These are phyloP conservation scores for Berberis thunbergii DNA, from an alignment of 164 flowering plant species.

Conservation along the genomic window DNA sequence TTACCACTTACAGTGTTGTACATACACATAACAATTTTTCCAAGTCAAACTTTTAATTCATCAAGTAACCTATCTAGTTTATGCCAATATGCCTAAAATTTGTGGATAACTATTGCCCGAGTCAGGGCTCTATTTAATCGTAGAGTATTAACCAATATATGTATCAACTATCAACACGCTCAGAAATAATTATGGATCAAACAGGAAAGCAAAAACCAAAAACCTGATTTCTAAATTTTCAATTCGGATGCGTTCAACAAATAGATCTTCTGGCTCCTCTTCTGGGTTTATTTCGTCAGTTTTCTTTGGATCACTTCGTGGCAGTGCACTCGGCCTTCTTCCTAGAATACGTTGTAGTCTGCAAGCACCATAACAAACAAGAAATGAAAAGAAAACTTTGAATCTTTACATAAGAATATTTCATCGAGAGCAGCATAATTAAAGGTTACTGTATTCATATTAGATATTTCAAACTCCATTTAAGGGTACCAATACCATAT, in stretches of 20 bases:
- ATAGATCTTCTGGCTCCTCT: constrained; percentile 34
- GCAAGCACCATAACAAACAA: constrained; percentile 23
- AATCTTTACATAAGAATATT: constrained; percentile 1
- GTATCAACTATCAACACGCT: too few species aligned
- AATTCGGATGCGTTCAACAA: constrained; percentile 74
- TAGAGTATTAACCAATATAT: too few species aligned
- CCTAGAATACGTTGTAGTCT: constrained; percentile 43
- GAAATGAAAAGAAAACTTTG: neutral
- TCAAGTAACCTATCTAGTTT: too few species aligned
- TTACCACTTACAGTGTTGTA: too few species aligned
- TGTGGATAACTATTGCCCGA: too few species aligned
- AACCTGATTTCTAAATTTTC: constrained; percentile 81
- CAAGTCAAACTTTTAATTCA: too few species aligned
- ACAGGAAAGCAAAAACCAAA: neutral
- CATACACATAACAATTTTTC: too few species aligned
- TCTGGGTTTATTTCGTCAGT: constrained; percentile 48
- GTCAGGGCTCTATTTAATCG: too few species aligned
- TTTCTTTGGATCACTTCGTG: constrained; percentile 50
- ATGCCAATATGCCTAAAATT: too few species aligned
- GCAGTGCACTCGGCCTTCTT: constrained; percentile 30
- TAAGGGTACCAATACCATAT: too few species aligned
- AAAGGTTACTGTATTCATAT: neutral
- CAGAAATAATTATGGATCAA: neutral
- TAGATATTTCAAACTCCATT: neutral
- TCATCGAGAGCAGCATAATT: neutral